Conservation (phyloP, 352 stramenopile genomes). For the Pythium volutum region DNA sequence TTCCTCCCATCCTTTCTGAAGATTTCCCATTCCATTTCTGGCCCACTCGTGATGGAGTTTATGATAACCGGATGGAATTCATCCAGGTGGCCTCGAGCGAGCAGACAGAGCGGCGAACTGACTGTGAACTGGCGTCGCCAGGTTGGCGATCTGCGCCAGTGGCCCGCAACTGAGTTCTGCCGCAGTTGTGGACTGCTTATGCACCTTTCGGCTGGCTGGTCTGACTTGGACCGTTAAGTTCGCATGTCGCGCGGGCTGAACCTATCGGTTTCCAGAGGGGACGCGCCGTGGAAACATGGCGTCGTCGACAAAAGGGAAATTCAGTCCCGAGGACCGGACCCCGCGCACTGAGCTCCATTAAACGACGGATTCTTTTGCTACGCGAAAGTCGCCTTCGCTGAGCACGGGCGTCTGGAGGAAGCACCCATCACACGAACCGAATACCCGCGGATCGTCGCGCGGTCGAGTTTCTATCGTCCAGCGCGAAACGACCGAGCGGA, state of each 20-base stretch:
- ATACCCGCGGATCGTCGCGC: neutral
- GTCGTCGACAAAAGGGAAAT: conserved; percentile 2
- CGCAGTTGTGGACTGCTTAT: neutral
- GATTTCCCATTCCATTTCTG: too few relatives aligned
- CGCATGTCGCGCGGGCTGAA: conserved; percentile 23
- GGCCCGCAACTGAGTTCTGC: neutral
- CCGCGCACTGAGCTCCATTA: neutral
- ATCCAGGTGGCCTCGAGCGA: too few relatives aligned
- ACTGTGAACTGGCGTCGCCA: too few relatives aligned
- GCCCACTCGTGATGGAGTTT: too few relatives aligned
- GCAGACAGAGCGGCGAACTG: too few relatives aligned
- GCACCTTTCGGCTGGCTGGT: neutral
- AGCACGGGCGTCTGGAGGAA: neutral
- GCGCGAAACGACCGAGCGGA: neutral
- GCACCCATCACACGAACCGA: neutral
- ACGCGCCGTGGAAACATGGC: conserved; percentile 5
- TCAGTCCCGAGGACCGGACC: neutral
- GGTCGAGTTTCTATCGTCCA: neutral
- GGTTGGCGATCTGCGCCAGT: too few relatives aligned
- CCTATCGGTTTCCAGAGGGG: conserved; percentile 22
- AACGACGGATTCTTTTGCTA: neutral
- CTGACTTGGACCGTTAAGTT: conserved; percentile 12
- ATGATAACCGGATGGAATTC: too few relatives aligned
- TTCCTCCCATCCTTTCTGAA: too few relatives aligned
- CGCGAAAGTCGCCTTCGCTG: neutral